Base-by-base conservation (phyloP, 2,329 filamentous ascomycete genomes). In the Colletotrichum brevisporum region DNA sequence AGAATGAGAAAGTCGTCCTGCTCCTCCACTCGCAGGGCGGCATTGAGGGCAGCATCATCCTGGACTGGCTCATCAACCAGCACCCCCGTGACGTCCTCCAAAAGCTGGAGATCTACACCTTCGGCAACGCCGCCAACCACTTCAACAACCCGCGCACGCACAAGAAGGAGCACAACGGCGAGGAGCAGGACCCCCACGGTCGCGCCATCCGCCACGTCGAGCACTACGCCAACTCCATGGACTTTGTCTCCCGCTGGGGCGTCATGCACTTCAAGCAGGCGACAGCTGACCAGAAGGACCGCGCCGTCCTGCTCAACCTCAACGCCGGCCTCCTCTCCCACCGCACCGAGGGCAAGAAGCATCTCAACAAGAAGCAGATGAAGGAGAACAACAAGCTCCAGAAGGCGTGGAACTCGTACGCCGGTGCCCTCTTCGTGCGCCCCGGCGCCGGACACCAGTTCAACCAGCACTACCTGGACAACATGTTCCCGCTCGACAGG, bases 21-120 rank as follows among this genome's bases (percentile, higher is more conserved):
- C 88, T 95, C 69, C 82, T 92, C 45, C 93, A 96, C 78, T 93
- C 90, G 1, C 93, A 95, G 77, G 93, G 93, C 4, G 92, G 87
- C 15, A 93, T 95, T 58, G 90, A 94, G 75, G 91, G 90, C 2
- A 87, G 91, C 3, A 81, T 94, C 63, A 89, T 93, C 5, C 79
- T 95, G 6, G 93, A 96, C 79, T 93, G 92, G 91, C 84, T 95
- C 2, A 83, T 94, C 1, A 89, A 91, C 71, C 92, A 94, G 75
- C 80, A 94, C 13, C 88, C 91, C 0, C 88, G 90, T 66, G 86
- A 91, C 71, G 80, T 91, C 4, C 81, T 94, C 6, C 79, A 83
- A 2, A 92, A 94, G 73, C 84, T 94, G 0, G 92, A 95, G 78
- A 87, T 95, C 2, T 91, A 91, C 78, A 95, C 92, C 0, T 95